phyloP scores from a whole-genome alignment of 2,329 filamentous ascomycete species.

The Cryphonectria naterciae region DNA sequence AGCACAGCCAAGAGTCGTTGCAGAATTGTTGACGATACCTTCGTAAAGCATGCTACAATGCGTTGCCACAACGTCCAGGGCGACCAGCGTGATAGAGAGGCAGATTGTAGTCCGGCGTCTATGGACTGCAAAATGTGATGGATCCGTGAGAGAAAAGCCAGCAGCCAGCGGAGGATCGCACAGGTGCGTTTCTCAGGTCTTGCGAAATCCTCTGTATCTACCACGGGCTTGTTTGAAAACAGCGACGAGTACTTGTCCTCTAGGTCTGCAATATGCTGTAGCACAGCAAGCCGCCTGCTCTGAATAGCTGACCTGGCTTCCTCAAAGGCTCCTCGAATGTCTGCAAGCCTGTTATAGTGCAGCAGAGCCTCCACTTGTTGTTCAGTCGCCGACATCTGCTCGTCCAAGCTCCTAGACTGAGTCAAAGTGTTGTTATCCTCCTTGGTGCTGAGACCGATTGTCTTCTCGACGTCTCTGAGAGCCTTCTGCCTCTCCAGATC shows the following conservation, averaged over 20 bases:
- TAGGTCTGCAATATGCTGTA: not conserved
- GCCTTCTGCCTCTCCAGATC: not conserved
- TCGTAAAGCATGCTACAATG: not conserved
- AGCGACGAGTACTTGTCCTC: not conserved
- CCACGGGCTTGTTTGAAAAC: not conserved
- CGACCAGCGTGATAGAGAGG: not conserved
- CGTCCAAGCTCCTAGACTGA: not conserved
- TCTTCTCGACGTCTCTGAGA: not conserved
- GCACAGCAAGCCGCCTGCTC: not conserved
- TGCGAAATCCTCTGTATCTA: not conserved
- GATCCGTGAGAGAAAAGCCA: not conserved
- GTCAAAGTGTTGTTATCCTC: not conserved
- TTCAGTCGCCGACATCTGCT: not conserved
- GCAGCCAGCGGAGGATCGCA: not conserved
- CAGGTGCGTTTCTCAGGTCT: not conserved
- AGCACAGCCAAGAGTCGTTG: not conserved
- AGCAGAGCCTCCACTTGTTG: conserved; percentile 12
- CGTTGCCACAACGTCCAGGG: not conserved
- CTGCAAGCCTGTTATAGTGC: conserved; percentile 1
- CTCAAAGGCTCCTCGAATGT: conserved; percentile 8
- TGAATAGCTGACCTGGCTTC: not conserved
- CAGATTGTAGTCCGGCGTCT: not conserved
- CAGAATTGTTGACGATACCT: not conserved
- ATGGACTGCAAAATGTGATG: not conserved
- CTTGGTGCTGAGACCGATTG: not conserved